Evolutionary conservation across 1,284 basidiomycete species (phyloP), one percentile per base, ranked within the genome.

Genomic region (Neolentinus lepideus): DNA sequence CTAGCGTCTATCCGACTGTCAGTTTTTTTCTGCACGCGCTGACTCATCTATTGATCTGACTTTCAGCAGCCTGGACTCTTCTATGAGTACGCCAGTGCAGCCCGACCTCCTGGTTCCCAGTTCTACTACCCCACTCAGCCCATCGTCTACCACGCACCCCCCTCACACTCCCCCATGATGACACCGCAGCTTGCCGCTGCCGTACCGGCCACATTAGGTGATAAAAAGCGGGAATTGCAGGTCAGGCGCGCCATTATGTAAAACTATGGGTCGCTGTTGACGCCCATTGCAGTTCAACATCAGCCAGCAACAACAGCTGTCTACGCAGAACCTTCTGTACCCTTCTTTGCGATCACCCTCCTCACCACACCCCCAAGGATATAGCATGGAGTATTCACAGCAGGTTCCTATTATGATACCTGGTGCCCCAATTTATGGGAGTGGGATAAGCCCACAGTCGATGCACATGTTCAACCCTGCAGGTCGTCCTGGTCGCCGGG

Each of bases 121-220:
- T 85, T 75, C 65, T 89, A 76, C 65, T 86, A 84, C 61, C 75
- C 83, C 29, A 75, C 77, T 51, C 85, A 82, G 62, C 71, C 78
- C 9, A 75, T 88, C 65, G 72, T 86, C 56, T 88, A 83, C 67
- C 76, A 81, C 58, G 70, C 75, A 11, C 68, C 78, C 24, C 67
- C 70, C 25, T 63, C 67, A 2, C 76, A 77, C 54, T 81, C 83
- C 3, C 75, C 83, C 10, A 77, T 85, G 72, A 69, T 78, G 14
- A 73, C 75, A 14, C 70, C 75, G 43, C 75, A 79, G 58, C 59
- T 78, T 31, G 64, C 69, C n/a, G 62, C 72, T 46, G 69, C 75
- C 14, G 68, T 70, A 46, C 72, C 77, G 27, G 67, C 72, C 14
- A 70, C 74, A 31, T 61, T 77, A 36, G 63, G 71, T 22, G 83